A percentile compares a stretch with the other conserved stretches of the same genome.
phyloP scores from a whole-genome alignment of 345 rosid species.

The Citrus trifoliata region DNA sequence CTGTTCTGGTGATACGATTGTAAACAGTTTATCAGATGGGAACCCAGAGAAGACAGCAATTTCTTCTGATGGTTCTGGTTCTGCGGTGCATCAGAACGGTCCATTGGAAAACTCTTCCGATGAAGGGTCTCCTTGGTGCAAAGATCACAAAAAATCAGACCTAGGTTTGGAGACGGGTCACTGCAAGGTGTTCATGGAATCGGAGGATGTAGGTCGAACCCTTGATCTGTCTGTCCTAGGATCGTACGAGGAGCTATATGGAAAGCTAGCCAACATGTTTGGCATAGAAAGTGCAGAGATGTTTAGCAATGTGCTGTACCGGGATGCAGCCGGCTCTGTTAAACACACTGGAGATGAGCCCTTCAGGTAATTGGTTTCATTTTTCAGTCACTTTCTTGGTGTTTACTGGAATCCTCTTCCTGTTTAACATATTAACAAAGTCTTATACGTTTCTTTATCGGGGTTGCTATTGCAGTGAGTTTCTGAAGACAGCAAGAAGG shows the following conservation, averaged over 20 bases:
- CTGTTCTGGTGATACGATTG: constrained; percentile 57
- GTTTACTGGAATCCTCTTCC: neutral
- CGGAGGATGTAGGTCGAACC: constrained; percentile 80
- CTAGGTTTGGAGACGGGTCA: constrained; percentile 55
- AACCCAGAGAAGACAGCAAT: constrained; percentile 45
- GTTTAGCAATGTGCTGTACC: constrained; percentile 66
- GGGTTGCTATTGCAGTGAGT: constrained; percentile 52
- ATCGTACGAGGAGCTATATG: constrained; percentile 71
- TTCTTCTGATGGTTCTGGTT: constrained; percentile 59
- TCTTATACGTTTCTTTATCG: constrained; percentile 1
- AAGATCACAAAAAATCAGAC: constrained; percentile 37
- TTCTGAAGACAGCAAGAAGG: constrained; percentile 81
- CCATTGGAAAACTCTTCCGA: constrained; percentile 54
- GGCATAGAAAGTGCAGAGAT: constrained; percentile 63
- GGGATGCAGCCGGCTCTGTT: constrained; percentile 55
- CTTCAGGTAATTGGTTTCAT: constrained; percentile 44
- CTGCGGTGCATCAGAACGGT: constrained; percentile 41
- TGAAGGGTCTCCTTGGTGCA: constrained; percentile 60
- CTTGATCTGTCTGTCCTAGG: constrained; percentile 69
- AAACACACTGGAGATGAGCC: constrained; percentile 82
- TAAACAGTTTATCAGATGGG: constrained; percentile 48
- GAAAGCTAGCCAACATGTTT: constrained; percentile 71
- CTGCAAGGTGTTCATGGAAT: constrained; percentile 88
- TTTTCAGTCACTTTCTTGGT: neutral
- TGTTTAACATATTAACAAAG: neutral